Conservation (phyloP, 352 stramenopile genomes). For the Pythium monospermum region DNA sequence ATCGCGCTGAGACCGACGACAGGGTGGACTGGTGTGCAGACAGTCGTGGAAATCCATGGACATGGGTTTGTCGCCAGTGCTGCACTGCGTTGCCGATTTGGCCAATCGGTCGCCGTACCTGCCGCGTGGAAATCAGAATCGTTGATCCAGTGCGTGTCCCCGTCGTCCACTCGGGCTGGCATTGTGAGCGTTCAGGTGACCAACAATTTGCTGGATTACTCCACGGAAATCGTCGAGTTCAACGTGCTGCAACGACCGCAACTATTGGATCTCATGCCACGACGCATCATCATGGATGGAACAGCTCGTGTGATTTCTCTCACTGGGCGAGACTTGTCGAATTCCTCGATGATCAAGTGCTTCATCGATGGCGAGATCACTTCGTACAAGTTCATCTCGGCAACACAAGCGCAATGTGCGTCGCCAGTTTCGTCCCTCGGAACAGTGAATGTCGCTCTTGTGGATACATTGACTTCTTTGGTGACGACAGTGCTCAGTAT, state of each 20-base stretch:
- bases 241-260: constrained; percentile 33
- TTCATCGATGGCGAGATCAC: constrained; percentile 2
- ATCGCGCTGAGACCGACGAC: constrained; percentile 9
- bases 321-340: background rate
- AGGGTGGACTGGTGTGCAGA: constrained; percentile 28
- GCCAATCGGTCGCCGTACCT: constrained; percentile 23
- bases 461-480: background rate
- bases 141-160: constrained; percentile 26
- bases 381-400: background rate
- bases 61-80: constrained; percentile 29
- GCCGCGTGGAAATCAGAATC: constrained; percentile 32
- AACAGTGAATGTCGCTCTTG: background rate
- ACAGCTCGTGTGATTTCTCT: background rate
- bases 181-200: constrained; percentile 38
- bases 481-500: background rate
- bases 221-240: constrained; percentile 21
- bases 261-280: constrained; percentile 30
- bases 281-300: background rate
- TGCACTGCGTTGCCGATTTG: constrained; percentile 39
- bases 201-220: constrained; percentile 59
- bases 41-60: constrained; percentile 26
- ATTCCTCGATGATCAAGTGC: background rate
- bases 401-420: background rate
- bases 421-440: background rate
- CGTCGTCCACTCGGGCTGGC: constrained; percentile 20